Evolutionary conservation across 345 rosid genomes (phyloP).

Genomic region (Syzygium aqueum): DNA sequence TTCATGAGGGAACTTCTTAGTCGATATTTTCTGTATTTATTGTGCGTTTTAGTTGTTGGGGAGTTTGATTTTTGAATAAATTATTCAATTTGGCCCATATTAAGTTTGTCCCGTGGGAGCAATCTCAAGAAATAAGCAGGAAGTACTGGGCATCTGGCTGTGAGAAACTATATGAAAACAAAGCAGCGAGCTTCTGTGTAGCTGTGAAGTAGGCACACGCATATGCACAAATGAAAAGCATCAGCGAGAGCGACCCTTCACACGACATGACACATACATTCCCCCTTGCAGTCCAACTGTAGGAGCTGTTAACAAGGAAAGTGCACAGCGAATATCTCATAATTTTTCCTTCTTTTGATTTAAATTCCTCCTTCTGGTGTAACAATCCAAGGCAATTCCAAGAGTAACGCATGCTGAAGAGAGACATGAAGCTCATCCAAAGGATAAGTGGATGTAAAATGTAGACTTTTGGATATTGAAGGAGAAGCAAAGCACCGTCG

Average conservation of each 20-base stretch:
- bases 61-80: neutral
- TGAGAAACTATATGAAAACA: neutral
- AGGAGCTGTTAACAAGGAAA: neutral
- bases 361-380: neutral
- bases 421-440: neutral
- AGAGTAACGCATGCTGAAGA: neutral
- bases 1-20: neutral
- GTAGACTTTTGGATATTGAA: neutral
- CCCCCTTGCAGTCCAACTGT: neutral
- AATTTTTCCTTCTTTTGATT: neutral
- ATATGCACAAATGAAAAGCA: neutral
- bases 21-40: neutral
- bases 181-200: neutral
- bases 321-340: neutral
- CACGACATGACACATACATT: neutral
- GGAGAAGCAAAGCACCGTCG: neutral
- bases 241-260: neutral
- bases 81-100: neutral
- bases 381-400: neutral
- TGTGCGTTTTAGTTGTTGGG: neutral
- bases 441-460: neutral
- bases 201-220: neutral
- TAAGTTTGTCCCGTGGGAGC: neutral
- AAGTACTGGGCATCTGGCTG: neutral
- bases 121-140: neutral